phyloP scores from a whole-genome alignment of 1,284 basidiomycete species.

The Kwoniella shivajii region DNA sequence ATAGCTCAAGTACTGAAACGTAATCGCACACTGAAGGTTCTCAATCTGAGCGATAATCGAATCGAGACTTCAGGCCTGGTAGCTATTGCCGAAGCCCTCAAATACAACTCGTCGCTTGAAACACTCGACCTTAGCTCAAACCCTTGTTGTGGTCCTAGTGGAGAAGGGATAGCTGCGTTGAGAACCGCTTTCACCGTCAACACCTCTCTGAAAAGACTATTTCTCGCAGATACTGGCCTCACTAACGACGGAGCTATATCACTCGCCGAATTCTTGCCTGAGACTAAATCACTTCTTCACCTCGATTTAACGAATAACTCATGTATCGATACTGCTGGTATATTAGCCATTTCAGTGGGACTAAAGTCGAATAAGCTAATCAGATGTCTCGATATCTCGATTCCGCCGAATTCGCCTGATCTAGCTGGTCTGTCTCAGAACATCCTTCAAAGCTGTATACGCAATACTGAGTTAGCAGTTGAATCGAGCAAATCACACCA shows the following conservation, averaged over 20 bases:
- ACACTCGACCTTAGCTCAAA: conserved; percentile 92
- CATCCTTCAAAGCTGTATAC: conserved; percentile 68
- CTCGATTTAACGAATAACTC: conserved; percentile 79
- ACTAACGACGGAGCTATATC: conserved; percentile 87
- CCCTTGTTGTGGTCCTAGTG: conserved; percentile 84
- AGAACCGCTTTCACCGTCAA: conserved; percentile 92
- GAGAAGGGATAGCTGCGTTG: conserved; percentile 83
- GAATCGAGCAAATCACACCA: conserved; percentile 19
- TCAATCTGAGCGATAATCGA: conserved; percentile 92
- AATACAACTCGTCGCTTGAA: conserved; percentile 92
- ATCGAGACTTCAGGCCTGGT: conserved; percentile 81
- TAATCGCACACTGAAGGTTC: conserved; percentile 89
- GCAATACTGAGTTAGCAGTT: conserved; percentile 75
- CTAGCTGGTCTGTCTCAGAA: conserved; percentile 65
- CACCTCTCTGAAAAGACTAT: conserved; percentile 85
- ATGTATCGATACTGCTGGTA: conserved; percentile 79
- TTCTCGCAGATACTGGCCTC: conserved; percentile 81
- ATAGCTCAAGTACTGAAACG: conserved; percentile 93
- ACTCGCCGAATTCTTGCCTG: conserved; percentile 92
- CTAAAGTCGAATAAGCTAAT: conserved; percentile 79
- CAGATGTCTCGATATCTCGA: conserved; percentile 90
- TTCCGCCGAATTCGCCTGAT: conserved; percentile 83
- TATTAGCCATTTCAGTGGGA: conserved; percentile 86
- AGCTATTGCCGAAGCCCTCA: conserved; percentile 84
- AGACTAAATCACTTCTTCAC: conserved; percentile 82